phyloP scores from a whole-genome alignment of 176 grass and related monocot species.

The Lolium multiflorum region DNA sequence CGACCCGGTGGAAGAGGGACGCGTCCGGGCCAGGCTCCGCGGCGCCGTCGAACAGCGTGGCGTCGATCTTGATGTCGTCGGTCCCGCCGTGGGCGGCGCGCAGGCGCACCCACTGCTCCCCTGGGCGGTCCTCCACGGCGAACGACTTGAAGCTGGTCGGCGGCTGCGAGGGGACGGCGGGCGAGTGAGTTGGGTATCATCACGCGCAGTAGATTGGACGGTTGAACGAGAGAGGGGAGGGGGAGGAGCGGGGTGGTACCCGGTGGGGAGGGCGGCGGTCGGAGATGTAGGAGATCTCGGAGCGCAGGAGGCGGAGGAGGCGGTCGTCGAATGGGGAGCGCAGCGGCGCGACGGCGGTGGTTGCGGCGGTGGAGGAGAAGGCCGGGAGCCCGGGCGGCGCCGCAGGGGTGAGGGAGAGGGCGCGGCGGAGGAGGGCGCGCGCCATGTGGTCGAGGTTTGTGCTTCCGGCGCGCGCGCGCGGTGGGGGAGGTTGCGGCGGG shows the following conservation, averaged over 20 bases:
- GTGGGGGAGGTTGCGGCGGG: no score
- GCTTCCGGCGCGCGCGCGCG: not conserved
- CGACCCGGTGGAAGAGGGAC: conserved; percentile 60
- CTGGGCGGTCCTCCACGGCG: conserved; percentile 70
- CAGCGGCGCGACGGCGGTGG: not conserved
- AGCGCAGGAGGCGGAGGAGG: conserved; percentile 69
- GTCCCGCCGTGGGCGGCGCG: conserved; percentile 33
- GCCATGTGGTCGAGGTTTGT: conserved; percentile 49
- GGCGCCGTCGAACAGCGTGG: conserved; percentile 90
- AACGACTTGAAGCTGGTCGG: conserved; percentile 66
- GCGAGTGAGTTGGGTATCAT: no score
- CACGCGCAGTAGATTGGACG: not conserved
- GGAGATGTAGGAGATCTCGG: conserved; percentile 71
- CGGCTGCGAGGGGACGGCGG: conserved; percentile 35
- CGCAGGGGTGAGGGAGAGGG: conserved; percentile 12
- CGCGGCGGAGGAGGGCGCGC: conserved; percentile 40
- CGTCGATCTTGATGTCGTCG: conserved; percentile 85
- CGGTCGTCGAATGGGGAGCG: conserved; percentile 62
- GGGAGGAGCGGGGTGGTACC: conserved; percentile 33
- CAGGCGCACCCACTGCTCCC: conserved; percentile 94
- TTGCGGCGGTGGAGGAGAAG: conserved; percentile 16
- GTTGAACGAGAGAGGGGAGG: conserved; percentile 38
- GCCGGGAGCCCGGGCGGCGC: not conserved
- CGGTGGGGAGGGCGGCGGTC: conserved; percentile 50
- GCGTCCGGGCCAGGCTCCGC: conserved; percentile 48